Base-by-base conservation (phyloP, 2,329 filamentous ascomycete species). In the Neonectria punicea region DNA sequence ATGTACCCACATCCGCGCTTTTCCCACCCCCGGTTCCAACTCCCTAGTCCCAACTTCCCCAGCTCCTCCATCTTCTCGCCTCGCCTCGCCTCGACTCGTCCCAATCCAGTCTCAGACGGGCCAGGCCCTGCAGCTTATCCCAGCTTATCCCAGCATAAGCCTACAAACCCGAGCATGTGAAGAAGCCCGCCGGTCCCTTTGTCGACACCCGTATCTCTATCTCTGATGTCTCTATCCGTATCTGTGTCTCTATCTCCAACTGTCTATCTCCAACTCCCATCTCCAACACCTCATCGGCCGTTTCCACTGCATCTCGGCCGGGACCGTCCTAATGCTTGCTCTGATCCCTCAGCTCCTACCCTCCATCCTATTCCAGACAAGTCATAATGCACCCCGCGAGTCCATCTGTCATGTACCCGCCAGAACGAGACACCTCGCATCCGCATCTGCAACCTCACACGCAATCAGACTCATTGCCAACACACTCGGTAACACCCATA, bases 251-350 rank as follows among this genome's bases (percentile, higher is more conserved):
- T 39, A 14, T 41, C 30, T 16, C 34, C 34, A 39, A n/a, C 34
- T 14, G 13, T 36, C 34, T 51, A 51, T 51, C 47, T 51, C 30
- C 9, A 51, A 34, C 47, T 51, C 30, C 9, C 25, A 18, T 32
- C 14, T 6, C 36, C 36, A 39, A 39, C 14, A 16, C 14, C 3
- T 39, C 28, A 32, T 61, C 58, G 53, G 58, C 50, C 58, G 32
- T 30, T 47, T 60, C 58, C 59, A 54, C 28, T 43, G 18, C 47
- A 34, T 59, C 50, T 64, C 61, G 61, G 61, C 61, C 56, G 61
- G 61, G 34, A 14, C 61, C 56, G 56, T 51, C 44, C 50, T 39
- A 3, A 49, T 46, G 41, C 34, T 46, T 13, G 32, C 49, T 54
- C 25, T 22, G 18, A 32, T 51, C 25, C 2, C 4, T 22, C 36